phyloP scores from a whole-genome alignment of 2,329 filamentous ascomycete species.

The Truncatella angustata region DNA sequence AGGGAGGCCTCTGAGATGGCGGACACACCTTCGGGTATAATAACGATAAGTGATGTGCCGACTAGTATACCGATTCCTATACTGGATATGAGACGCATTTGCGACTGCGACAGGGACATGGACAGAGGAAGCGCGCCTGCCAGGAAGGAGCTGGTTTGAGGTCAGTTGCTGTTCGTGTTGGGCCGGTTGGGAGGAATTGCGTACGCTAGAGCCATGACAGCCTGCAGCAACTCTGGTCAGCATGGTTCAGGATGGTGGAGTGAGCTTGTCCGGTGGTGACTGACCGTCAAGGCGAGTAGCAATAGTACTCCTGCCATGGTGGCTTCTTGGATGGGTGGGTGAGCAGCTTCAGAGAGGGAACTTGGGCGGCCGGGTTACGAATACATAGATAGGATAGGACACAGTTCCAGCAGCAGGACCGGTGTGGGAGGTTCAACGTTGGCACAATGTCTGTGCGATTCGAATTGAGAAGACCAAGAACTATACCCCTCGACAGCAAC shows the following conservation, averaged over 20 bases:
- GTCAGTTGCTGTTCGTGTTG: constrained; percentile 7
- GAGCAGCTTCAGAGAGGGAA: background rate
- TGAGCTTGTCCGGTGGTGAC: background rate
- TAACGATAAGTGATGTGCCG: constrained; percentile 92
- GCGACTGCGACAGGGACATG: constrained; percentile 81
- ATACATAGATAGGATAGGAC: no score
- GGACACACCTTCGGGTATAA: constrained; percentile 95
- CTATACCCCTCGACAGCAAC: background rate
- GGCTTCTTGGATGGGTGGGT: background rate
- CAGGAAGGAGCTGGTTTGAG: constrained; percentile 73
- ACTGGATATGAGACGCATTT: constrained; percentile 85
- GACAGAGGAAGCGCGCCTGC: constrained; percentile 88
- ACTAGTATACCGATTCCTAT: constrained; percentile 93
- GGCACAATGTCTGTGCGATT: background rate
- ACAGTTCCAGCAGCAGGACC: no score
- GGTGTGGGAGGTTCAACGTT: no score
- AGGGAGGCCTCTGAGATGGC: constrained; percentile 68
- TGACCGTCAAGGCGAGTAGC: constrained; percentile 32
- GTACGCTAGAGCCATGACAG: constrained; percentile 36
- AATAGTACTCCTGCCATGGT: constrained; percentile 30
- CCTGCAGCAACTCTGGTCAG: constrained; percentile 24
- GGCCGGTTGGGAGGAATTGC: background rate
- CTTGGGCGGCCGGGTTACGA: no score
- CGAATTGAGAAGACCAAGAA: background rate
- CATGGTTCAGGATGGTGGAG: background rate